phyloP scores from a whole-genome alignment of 2,329 filamentous ascomycete species.

The Bipolaris gigantea region DNA sequence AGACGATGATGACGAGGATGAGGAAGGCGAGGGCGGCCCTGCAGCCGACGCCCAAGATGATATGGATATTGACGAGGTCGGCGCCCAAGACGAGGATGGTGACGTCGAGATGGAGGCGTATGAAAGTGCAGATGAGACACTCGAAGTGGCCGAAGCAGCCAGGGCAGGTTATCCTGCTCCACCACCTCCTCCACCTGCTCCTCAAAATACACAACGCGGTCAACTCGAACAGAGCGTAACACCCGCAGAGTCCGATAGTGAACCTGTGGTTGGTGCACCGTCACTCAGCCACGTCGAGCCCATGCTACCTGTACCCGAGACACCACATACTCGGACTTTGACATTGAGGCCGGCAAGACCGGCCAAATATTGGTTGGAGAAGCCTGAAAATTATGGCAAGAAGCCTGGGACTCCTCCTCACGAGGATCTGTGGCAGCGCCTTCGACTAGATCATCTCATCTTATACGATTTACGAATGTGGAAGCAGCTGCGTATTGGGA shows the following conservation, averaged over 20 bases:
- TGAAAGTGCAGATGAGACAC: conserved; percentile 61
- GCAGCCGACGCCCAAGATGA: conserved; percentile 47
- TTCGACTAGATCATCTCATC: conserved; percentile 91
- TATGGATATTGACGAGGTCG: conserved; percentile 52
- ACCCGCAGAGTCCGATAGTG: conserved; percentile 72
- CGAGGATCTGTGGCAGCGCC: conserved; percentile 86
- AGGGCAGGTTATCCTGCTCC: conserved; percentile 72
- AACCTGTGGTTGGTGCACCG: conserved; percentile 61
- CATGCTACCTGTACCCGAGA: conserved; percentile 77
- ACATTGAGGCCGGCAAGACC: conserved; percentile 61
- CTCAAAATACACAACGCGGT: conserved; percentile 34
- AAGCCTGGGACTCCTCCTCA: conserved; percentile 67
- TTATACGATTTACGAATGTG: conserved; percentile 93
- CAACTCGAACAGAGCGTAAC: conserved; percentile 64
- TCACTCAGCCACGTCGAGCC: conserved; percentile 65
- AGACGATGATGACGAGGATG: conserved; percentile 52
- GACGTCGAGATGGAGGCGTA: conserved; percentile 55
- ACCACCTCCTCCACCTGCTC: conserved; percentile 19
- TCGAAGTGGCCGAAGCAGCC: conserved; percentile 76
- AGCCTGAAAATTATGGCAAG: conserved; percentile 69
- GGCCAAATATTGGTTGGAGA: conserved; percentile 83
- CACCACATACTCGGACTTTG: conserved; percentile 58
- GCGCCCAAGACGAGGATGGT: conserved; percentile 51
- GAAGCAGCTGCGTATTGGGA: conserved; percentile 90
- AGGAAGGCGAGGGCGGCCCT: conserved; percentile 53